Evolutionary conservation across 2,329 filamentous ascomycete species (phyloP).

Genomic region (Penicillium sp.): DNA sequence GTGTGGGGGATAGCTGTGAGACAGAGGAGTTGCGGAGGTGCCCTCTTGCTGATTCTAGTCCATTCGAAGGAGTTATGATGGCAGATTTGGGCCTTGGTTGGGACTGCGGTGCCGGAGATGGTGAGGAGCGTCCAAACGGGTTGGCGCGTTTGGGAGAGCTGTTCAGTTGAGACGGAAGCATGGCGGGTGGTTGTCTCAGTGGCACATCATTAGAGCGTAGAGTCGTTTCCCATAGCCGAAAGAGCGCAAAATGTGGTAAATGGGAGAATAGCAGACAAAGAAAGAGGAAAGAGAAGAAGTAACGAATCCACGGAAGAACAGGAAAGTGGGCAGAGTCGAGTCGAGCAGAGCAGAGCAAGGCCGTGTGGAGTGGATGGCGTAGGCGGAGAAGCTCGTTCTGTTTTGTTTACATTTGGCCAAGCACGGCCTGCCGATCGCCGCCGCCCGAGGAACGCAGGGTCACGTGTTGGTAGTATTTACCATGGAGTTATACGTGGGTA

Average conservation of each 20-base stretch:
- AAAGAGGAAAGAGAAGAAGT: not conserved
- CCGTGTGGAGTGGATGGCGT: slow-evolving; percentile 10
- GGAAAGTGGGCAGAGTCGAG: slow-evolving; percentile 9
- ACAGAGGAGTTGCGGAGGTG: slow-evolving; percentile 74
- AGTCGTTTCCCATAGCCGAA: slow-evolving; percentile 24
- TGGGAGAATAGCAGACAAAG: not conserved
- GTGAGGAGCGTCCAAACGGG: slow-evolving; percentile 71
- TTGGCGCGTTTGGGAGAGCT: slow-evolving; percentile 77
- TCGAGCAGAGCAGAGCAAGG: slow-evolving; percentile 13
- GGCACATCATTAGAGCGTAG: slow-evolving; percentile 33
- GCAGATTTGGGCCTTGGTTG: slow-evolving; percentile 71
- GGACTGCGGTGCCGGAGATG: slow-evolving; percentile 62
- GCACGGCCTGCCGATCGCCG: slow-evolving; percentile 33
- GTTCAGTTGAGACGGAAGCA: slow-evolving; percentile 62
- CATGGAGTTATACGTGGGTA: too few relatives aligned
- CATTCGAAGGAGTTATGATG: slow-evolving; percentile 66
- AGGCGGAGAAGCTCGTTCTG: slow-evolving; percentile 29
- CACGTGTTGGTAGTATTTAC: too few relatives aligned
- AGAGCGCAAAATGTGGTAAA: not conserved
- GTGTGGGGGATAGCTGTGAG: slow-evolving; percentile 57
- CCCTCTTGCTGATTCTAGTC: slow-evolving; percentile 47
- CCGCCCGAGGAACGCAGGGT: slow-evolving; percentile 35
- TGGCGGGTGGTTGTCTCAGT: slow-evolving; percentile 36
- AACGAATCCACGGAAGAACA: slow-evolving; percentile 1
- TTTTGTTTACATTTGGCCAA: slow-evolving; percentile 45